These are phyloP conservation scores for Verruconis gallopava DNA, from an alignment of 2,329 filamentous ascomycete genomes.

Conservation along the genomic window DNA sequence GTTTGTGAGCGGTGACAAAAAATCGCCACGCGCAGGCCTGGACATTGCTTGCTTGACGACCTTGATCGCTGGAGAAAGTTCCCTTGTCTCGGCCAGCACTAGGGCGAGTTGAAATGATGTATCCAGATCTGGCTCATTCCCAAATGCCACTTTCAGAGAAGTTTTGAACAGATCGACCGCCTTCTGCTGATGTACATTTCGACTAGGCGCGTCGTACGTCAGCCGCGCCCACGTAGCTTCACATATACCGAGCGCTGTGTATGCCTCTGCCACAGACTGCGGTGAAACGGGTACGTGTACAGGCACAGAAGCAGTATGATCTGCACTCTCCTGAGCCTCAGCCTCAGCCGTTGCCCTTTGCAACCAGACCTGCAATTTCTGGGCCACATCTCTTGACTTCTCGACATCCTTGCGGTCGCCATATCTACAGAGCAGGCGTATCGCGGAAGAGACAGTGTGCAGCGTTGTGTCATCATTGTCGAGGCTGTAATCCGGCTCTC, in stretches of 20 bases:
- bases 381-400: slow-evolving; percentile 59
- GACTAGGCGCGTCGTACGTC: slow-evolving; percentile 60
- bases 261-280: slow-evolving; percentile 33
- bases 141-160: slow-evolving; percentile 54
- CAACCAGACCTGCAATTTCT: slow-evolving; percentile 63
- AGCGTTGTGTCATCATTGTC: slow-evolving; percentile 70
- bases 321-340: slow-evolving; percentile 4
- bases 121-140: slow-evolving; percentile 55
- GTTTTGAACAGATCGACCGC: slow-evolving; percentile 65
- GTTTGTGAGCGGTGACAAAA: slow-evolving; percentile 7
- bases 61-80: slow-evolving; percentile 68
- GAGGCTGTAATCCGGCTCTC: slow-evolving; percentile 55
- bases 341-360: slow-evolving; percentile 22
- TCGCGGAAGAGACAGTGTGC: slow-evolving; percentile 65
- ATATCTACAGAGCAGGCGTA: slow-evolving; percentile 71
- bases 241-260: slow-evolving; percentile 74
- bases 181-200: slow-evolving; percentile 61
- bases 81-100: slow-evolving; percentile 78
- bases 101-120: slow-evolving; percentile 69
- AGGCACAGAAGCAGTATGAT: neutral
- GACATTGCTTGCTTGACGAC: slow-evolving; percentile 61
- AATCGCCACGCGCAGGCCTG: slow-evolving; percentile 14
- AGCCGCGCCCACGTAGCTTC: slow-evolving; percentile 77
- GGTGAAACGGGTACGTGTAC: slow-evolving; percentile 26
- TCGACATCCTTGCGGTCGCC: slow-evolving; percentile 62